Evolutionary conservation across 257 asterid genomes (phyloP).

Genomic region (Lavandula angustifolia): DNA sequence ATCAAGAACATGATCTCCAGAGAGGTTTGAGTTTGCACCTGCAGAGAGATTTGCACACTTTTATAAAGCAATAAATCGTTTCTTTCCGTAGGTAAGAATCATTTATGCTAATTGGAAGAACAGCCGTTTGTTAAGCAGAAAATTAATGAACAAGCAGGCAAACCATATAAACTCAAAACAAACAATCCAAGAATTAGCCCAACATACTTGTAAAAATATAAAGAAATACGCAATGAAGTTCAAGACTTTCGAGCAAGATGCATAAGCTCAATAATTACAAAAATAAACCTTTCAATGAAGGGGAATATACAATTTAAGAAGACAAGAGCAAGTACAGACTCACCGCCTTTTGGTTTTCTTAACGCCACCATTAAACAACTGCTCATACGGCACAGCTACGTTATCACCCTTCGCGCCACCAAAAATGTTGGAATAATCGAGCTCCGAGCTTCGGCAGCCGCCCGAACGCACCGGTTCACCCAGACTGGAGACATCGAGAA

Average conservation of each 20-base stretch:
- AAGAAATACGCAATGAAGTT: background rate
- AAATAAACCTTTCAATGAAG: too few relatives aligned
- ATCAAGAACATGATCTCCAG: slow-evolving; percentile 15
- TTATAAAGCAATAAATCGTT: background rate
- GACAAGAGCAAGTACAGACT: slow-evolving; percentile 5
- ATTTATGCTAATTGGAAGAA: background rate
- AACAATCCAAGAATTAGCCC: slow-evolving; percentile 3
- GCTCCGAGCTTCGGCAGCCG: slow-evolving; percentile 49
- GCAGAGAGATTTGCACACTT: background rate
- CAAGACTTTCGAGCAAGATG: background rate
- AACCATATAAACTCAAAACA: slow-evolving; percentile 4
- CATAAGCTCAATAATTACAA: background rate
- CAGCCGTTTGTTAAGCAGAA: background rate
- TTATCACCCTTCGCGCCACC: slow-evolving; percentile 62
- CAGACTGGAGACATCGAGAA: slow-evolving; percentile 66
- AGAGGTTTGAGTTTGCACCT: background rate
- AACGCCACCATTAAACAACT: slow-evolving; percentile 43
- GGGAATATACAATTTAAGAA: background rate
- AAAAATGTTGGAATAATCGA: slow-evolving; percentile 70
- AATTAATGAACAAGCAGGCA: slow-evolving; percentile 13
- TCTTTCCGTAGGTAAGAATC: background rate
- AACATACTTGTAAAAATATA: background rate
- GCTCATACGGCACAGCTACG: slow-evolving; percentile 54
- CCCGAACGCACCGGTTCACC: slow-evolving; percentile 31
- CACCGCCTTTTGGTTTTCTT: slow-evolving; percentile 46